Conservation (phyloP, 1,284 basidiomycete genomes). For the Cryptococcus sp. region DNA sequence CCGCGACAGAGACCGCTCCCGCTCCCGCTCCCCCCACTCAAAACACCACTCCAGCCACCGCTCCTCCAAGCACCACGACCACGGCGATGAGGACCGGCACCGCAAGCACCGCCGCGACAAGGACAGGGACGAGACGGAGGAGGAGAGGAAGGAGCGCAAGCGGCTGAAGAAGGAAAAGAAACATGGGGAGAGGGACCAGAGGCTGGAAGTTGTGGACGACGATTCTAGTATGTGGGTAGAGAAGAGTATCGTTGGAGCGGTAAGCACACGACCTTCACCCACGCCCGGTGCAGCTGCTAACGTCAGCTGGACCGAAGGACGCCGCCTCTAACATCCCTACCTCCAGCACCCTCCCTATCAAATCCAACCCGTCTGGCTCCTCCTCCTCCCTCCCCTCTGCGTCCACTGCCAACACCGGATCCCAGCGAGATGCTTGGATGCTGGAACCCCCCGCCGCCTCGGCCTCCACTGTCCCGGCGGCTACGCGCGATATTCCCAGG, state of each 20-base stretch:
- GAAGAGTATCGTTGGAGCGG: constrained; percentile 77
- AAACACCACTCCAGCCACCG: constrained; percentile 5
- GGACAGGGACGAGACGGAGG: constrained; percentile 52
- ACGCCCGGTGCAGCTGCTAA: background rate
- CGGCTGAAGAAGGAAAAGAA: constrained; percentile 37
- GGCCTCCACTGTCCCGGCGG: constrained; percentile 6
- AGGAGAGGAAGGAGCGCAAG: constrained; percentile 46
- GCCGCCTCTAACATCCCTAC: constrained; percentile 62
- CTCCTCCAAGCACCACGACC: constrained; percentile 14
- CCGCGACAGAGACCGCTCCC: constrained; percentile 8
- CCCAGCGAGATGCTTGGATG: constrained; percentile 85
- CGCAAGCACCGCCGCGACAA: constrained; percentile 23
- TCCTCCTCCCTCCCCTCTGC: constrained; percentile 49
- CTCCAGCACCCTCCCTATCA: constrained; percentile 65
- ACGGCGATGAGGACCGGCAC: constrained; percentile 14
- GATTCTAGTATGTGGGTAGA: constrained; percentile 77
- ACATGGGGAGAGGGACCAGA: constrained; percentile 25
- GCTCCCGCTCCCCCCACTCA: constrained; percentile 7
- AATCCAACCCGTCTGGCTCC: constrained; percentile 56
- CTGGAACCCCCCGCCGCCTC: constrained; percentile 50
- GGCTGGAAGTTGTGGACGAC: constrained; percentile 50
- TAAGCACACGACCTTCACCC: constrained; percentile 48
- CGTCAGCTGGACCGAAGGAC: constrained; percentile 12
- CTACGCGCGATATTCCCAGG: constrained; percentile 19
- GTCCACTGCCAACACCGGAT: too few relatives aligned